phyloP scores from a whole-genome alignment of 1,284 basidiomycete genomes.

The Schizophyllum amplum region DNA sequence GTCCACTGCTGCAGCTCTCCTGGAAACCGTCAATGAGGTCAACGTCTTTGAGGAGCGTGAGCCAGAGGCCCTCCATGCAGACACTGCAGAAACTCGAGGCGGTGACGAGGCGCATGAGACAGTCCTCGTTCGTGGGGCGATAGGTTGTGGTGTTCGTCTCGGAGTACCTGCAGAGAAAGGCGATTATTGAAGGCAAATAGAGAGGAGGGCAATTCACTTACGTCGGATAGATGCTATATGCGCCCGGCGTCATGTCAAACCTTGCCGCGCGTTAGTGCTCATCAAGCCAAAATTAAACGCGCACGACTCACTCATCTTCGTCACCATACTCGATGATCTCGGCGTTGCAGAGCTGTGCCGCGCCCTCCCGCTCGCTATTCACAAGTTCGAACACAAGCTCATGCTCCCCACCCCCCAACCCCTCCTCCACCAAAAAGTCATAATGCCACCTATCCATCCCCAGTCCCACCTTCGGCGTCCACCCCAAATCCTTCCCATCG shows the following conservation, averaged over 20 bases:
- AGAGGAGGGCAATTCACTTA: constrained; percentile 23
- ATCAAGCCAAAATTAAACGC: neutral
- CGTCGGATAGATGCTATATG: constrained; percentile 73
- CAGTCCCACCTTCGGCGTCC: constrained; percentile 47
- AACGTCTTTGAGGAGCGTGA: constrained; percentile 48
- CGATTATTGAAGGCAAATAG: neutral
- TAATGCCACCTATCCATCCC: constrained; percentile 71
- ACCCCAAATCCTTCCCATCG: constrained; percentile 51
- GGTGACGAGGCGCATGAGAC: constrained; percentile 74
- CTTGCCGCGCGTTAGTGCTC: constrained; percentile 26
- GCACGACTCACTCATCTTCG: constrained; percentile 43
- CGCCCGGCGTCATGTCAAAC: constrained; percentile 50
- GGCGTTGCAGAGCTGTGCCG: constrained; percentile 67
- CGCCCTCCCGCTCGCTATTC: constrained; percentile 40
- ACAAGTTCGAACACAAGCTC: constrained; percentile 50
- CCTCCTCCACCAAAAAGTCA: constrained; percentile 36
- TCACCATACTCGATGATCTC: constrained; percentile 75
- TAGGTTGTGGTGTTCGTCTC: constrained; percentile 54
- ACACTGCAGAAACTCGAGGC: constrained; percentile 68
- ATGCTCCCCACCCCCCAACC: constrained; percentile 42
- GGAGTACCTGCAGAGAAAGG: constrained; percentile 38
- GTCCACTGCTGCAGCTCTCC: constrained; percentile 24
- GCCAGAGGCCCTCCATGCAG: constrained; percentile 70
- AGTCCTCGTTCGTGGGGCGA: constrained; percentile 76
- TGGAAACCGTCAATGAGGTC: constrained; percentile 50